Percentiles rank a stretch among this genome's conserved stretches.
These are phyloP conservation scores for Fusarium sp. DNA, from an alignment of 2,329 filamentous ascomycete genomes.

Conservation along the genomic window DNA sequence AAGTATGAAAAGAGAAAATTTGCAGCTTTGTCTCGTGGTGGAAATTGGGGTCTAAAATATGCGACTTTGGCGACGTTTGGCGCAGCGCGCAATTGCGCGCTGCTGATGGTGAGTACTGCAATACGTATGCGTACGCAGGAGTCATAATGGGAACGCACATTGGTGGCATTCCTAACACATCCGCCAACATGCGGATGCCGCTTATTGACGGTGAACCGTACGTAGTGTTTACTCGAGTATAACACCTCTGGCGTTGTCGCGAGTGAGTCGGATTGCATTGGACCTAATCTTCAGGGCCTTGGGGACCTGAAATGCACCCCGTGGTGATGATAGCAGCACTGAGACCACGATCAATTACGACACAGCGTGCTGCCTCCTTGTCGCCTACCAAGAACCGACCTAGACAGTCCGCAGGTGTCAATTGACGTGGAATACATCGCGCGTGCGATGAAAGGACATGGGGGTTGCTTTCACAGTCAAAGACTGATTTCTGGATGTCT, in stretches of 20 bases:
- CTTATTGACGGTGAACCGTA: no score
- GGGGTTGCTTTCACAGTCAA: not conserved
- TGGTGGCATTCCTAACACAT: no score
- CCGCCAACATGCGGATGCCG: no score
- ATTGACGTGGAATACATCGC: fast-evolving
- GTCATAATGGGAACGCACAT: not conserved
- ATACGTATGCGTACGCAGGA: not conserved
- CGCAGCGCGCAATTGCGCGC: not conserved
- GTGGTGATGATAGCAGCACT: not conserved
- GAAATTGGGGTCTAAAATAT: not conserved
- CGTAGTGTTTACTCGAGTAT: no score
- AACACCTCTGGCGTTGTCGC: no score
- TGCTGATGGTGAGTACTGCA: no score
- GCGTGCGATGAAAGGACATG: fast-evolving
- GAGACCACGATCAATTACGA: not conserved
- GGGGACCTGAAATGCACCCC: not conserved
- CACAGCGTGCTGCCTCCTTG: fast-evolving
- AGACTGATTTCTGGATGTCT: no score
- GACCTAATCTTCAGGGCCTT: no score
- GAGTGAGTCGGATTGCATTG: not conserved
- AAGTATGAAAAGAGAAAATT: not conserved
- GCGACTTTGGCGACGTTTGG: no score
- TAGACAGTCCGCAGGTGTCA: fast-evolving
- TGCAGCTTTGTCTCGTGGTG: fast-evolving
- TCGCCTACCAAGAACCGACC: fast-evolving